Base-by-base conservation (phyloP, 495 filamentous ascomycete species). In the Glarea lozoyensis region DNA sequence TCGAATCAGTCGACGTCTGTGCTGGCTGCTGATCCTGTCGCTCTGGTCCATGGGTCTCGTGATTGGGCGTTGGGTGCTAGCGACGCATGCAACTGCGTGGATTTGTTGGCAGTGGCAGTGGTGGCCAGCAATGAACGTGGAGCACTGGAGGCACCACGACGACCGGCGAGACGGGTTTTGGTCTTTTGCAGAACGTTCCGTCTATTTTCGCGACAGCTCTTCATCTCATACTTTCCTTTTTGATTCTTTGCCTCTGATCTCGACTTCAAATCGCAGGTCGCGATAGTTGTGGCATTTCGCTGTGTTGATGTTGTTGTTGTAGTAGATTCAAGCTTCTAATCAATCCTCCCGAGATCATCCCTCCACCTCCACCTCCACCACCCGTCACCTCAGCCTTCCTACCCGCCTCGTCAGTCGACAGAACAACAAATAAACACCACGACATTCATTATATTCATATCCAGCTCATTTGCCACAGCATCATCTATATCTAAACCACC, bases 51-150 rank as follows among this genome's bases (percentile, higher is more conserved):
- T n/a, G n/a, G 25, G 44, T n/a, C 10, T 16, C 10, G 10, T 38
- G 32, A 43, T 48, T 42, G 46, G 46, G 37, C 29, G 13, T 2
- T 10, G 3, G 10, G 7, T 19, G 2, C 18, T 31, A 13, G 39
- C n/a, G 45, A 22, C 33, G 19, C 5, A 13, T 25, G 13, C 12
- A 31, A 42, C 10, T 39, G 35, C 42, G 25, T 29, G 25, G 25
- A 29, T 29, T 29, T 29, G 25, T 29, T 29, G 25, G 25, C 25
- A 29, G 25, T 29, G 7, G 25, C 7, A 5, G 22, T 11, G 29
- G 37, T 40, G 17, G 12, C 19, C 36, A 10, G 7, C 11, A 18
- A 7, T 19, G 13, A 39, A 18, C 19, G 25, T 29, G 25, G 25
- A 35, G 32, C 32, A 15, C 17, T 9, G 32, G 5, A 15, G 17